Evolutionary conservation across 352 stramenopile genomes (phyloP).

Genomic region (Phytophthora meadii): DNA sequence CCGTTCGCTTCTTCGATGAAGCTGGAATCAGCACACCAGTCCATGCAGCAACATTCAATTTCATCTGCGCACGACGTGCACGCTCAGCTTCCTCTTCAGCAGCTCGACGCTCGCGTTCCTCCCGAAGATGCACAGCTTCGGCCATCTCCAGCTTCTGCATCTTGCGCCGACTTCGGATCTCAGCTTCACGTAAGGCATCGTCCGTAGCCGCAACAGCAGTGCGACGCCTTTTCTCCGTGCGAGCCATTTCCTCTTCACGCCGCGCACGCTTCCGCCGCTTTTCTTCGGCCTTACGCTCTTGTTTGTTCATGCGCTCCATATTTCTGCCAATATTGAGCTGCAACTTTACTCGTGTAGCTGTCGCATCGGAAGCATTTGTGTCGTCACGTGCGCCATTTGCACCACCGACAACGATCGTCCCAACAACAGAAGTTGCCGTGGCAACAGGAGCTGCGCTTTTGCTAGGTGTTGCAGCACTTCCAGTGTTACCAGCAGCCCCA

Average conservation of each 20-base stretch:
- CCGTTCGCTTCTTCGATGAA: slow-evolving; percentile 22
- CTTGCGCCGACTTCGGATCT: slow-evolving; percentile 71
- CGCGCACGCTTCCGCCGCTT: slow-evolving; percentile 76
- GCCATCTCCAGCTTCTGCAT: slow-evolving; percentile 77
- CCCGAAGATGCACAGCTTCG: slow-evolving; percentile 60
- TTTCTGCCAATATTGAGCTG: slow-evolving; percentile 71
- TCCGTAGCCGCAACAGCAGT: slow-evolving; percentile 82
- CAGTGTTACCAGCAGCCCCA: slow-evolving; percentile 3
- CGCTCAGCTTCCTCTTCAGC: slow-evolving; percentile 61
- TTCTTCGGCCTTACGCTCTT: slow-evolving; percentile 87
- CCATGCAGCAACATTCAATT: slow-evolving; percentile 67
- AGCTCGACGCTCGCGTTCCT: slow-evolving; percentile 65
- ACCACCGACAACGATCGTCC: slow-evolving; percentile 40
- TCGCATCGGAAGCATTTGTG: slow-evolving; percentile 34
- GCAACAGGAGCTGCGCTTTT: slow-evolving; percentile 19
- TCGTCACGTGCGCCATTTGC: slow-evolving; percentile 38
- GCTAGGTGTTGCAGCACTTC: slow-evolving; percentile 4
- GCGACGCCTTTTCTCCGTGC: slow-evolving; percentile 75
- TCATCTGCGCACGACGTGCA: slow-evolving; percentile 57
- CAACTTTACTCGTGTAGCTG: slow-evolving; percentile 65
- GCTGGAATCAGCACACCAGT: slow-evolving; percentile 52
- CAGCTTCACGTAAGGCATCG: slow-evolving; percentile 81
- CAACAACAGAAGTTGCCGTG: slow-evolving; percentile 39
- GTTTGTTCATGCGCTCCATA: slow-evolving; percentile 84
- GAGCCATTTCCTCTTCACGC: slow-evolving; percentile 81